Evolutionary conservation across 768 basidiomycete species (phyloP), one percentile per base, ranked within the genome.

Genomic region (Panellus pusillus): DNA sequence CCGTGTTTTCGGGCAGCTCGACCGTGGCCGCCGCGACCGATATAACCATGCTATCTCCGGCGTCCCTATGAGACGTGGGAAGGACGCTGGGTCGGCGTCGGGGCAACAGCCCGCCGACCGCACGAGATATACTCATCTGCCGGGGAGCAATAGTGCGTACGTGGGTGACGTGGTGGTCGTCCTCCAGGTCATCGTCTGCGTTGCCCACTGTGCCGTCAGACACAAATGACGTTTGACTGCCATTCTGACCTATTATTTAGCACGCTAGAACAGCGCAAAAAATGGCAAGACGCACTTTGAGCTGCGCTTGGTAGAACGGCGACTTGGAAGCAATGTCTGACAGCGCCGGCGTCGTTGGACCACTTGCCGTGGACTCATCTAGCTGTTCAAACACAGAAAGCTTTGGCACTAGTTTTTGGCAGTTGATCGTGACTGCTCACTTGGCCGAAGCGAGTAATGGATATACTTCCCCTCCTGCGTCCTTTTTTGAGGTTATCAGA

Each of bases 361-460:
- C 63, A 29, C 55, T 62, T 31, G 39, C 42, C 11, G 67, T 62
- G 36, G 32, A 59, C 7, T 58, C 56, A 31, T 66, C 65, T 6
- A 63, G 52, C 20, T 54, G 46, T 28, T 59, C 62, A 20, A 24
- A 24, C n/a, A n/a, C n/a, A n/a, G n/a, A 24, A 24, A 24, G 24
- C 6, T 24, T 24, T 24, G 50, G 53, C 54, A n/a, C 42, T 20
- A 37, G 29, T 55, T 50, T 58, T 17, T 24, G 36, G 14, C 11
- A 46, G 18, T 32, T 13, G 20, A 24, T 24, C 24, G 17, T 7
- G 20, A 18, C 24, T 18, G 54, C 72, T 53, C 44, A 84, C 83
- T 76, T 83, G 78, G 24, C 85, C 84, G 58, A 84, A 81, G 15
- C 80, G 74, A 49, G 81, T 81, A 39, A 86, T 74, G 1, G 82